Evolutionary conservation across 202 grass and related monocot species (phyloP).

Genomic region (Digitaria exilis): DNA sequence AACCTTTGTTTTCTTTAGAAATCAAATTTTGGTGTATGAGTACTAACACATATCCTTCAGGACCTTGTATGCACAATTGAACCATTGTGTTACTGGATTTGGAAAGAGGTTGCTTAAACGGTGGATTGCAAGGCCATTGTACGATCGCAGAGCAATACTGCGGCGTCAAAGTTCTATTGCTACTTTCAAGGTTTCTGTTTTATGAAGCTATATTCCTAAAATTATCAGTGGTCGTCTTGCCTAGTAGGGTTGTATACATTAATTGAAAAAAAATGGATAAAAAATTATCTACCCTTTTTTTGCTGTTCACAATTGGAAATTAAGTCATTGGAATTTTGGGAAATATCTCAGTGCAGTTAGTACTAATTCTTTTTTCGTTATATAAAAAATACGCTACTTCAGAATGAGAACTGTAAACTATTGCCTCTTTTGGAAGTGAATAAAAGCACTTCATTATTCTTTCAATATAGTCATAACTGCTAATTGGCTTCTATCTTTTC

Average conservation of each 20-base stretch:
- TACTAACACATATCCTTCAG: constrained; percentile 53
- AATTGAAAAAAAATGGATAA: constrained; percentile 1
- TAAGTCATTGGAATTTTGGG: not conserved
- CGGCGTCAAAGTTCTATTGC: constrained; percentile 77
- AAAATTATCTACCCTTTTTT: constrained; percentile 20
- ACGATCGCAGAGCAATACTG: constrained; percentile 62
- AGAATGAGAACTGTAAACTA: constrained; percentile 10
- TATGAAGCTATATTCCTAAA: constrained; percentile 15
- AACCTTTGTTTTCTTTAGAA: constrained; percentile 34
- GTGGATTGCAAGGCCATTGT: constrained; percentile 90
- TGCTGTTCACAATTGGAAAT: not conserved
- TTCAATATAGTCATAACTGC: constrained; percentile 11
- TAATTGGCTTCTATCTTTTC: constrained; percentile 6
- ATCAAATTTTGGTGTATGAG: constrained; percentile 21
- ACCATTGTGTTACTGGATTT: constrained; percentile 93
- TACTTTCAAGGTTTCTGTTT: constrained; percentile 72
- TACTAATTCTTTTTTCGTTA: not conserved
- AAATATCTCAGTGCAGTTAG: constrained; percentile 19
- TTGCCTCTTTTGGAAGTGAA: constrained; percentile 10
- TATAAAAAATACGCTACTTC: not conserved
- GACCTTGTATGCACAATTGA: constrained; percentile 90
- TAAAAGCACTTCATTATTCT: constrained; percentile 5
- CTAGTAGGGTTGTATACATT: constrained; percentile 17
- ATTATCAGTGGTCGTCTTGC: constrained; percentile 2
- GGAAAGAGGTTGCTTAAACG: constrained; percentile 88